A percentile compares a stretch with the other conserved stretches of the same genome.
phyloP scores from a whole-genome alignment of 176 grass and related monocot genomes.

The Dendrocalamus sinicus region DNA sequence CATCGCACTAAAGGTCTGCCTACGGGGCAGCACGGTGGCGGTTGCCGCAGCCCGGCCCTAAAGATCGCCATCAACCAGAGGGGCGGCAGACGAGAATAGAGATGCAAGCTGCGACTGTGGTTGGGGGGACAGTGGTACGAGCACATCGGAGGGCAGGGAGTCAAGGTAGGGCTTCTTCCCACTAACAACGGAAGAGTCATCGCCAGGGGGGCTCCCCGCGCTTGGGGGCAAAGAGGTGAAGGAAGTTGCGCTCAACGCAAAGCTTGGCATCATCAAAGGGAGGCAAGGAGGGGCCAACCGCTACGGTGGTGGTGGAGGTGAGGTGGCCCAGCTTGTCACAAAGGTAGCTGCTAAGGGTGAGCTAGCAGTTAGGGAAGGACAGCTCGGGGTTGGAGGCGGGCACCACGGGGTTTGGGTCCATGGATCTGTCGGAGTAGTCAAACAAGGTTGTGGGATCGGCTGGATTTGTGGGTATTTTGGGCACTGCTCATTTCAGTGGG shows the following conservation, averaged over 20 bases:
- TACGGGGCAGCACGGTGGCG: conserved; percentile 33
- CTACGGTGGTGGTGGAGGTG: not conserved
- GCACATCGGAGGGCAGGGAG: conserved; percentile 56
- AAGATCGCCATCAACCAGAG: conserved; percentile 40
- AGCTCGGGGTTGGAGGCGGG: not conserved
- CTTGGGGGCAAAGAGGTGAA: conserved; percentile 68
- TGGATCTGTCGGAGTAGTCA: too few relatives aligned
- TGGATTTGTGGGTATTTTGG: too few relatives aligned
- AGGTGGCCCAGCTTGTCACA: conserved; percentile 57
- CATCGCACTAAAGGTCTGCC: conserved; percentile 70
- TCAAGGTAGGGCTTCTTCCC: conserved; percentile 72
- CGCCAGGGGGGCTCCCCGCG: conserved; percentile 57
- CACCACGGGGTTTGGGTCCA: too few relatives aligned
- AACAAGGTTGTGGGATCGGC: too few relatives aligned
- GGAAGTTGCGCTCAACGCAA: conserved; percentile 31
- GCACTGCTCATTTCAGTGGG: too few relatives aligned
- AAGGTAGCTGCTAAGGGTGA: conserved; percentile 74
- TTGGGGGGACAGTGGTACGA: not conserved
- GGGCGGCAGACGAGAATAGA: conserved; percentile 7
- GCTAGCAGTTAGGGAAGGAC: conserved; percentile 63
- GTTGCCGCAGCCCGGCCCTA: conserved; percentile 12
- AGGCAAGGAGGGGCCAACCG: conserved; percentile 32
- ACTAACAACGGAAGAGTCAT: conserved; percentile 55
- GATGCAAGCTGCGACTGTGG: conserved; percentile 12
- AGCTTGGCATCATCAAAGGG: not conserved